A percentile compares a stretch with the other conserved stretches of the same genome.
These are phyloP conservation scores for Aegilops longissima DNA, from an alignment of 176 grass and related monocot species.

Conservation along the genomic window DNA sequence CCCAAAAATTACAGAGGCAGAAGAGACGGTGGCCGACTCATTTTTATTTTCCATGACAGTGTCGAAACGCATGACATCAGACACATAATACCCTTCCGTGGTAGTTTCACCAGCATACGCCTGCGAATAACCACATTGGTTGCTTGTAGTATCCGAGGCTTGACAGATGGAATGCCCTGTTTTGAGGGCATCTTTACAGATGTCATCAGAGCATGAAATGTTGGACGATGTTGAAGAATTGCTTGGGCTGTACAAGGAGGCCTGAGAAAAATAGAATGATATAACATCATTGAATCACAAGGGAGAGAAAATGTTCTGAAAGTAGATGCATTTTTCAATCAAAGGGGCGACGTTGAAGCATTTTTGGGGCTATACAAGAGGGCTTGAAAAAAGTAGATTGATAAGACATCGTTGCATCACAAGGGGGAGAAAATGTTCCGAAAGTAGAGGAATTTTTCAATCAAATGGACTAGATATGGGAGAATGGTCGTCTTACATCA, in stretches of 20 bases:
- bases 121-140: slow-evolving; percentile 63
- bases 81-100: slow-evolving; percentile 78
- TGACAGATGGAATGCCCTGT: slow-evolving; percentile 65
- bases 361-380: too few relatives aligned
- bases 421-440: too few relatives aligned
- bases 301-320: neutral
- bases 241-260: slow-evolving; percentile 62
- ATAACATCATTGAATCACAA: neutral
- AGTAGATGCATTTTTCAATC: neutral
- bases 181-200: slow-evolving; percentile 63
- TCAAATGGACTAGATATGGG: neutral
- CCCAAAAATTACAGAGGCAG: too few relatives aligned
- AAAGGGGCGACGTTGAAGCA: neutral
- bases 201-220: slow-evolving; percentile 65
- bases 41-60: too few relatives aligned
- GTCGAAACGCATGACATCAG: slow-evolving; percentile 27
- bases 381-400: too few relatives aligned
- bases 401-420: too few relatives aligned
- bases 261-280: slow-evolving; percentile 35
- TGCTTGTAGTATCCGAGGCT: slow-evolving; percentile 28
- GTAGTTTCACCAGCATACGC: slow-evolving; percentile 81
- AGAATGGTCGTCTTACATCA: slow-evolving; percentile 47
- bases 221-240: slow-evolving; percentile 57
- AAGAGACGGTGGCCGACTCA: too few relatives aligned
- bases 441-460: too few relatives aligned